Conservation (phyloP, 2,329 filamentous ascomycete species). For the Drechslerella coelobrocha region DNA sequence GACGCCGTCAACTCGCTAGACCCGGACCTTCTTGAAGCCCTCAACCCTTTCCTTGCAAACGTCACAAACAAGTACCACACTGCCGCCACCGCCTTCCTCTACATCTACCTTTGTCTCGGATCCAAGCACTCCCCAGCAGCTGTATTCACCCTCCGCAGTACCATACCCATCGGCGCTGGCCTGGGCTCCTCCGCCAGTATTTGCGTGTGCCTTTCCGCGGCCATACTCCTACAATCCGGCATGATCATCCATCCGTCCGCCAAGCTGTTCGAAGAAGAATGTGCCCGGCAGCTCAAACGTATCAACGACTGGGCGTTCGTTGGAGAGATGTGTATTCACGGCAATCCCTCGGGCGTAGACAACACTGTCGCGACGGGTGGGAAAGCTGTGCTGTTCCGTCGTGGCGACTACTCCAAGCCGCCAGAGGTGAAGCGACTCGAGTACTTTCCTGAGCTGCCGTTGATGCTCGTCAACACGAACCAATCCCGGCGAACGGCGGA, state of each 20-base stretch:
- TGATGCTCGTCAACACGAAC: slow-evolving; percentile 87
- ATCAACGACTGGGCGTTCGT: slow-evolving; percentile 99
- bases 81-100: slow-evolving; percentile 85
- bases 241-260: slow-evolving; percentile 88
- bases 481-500: slow-evolving; percentile 83
- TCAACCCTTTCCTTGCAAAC: slow-evolving; percentile 76
- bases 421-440: slow-evolving; percentile 78
- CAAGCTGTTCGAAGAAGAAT: slow-evolving; percentile 86
- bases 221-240: slow-evolving; percentile 84
- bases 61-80: slow-evolving; percentile 81
- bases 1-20: slow-evolving; percentile 85
- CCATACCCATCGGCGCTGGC: slow-evolving; percentile 89
- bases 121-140: slow-evolving; percentile 79
- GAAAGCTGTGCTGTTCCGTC: slow-evolving; percentile 90
- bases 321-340: slow-evolving; percentile 94
- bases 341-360: slow-evolving; percentile 94
- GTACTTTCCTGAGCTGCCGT: slow-evolving; percentile 88
- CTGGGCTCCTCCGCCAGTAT: slow-evolving; percentile 95
- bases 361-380: slow-evolving; percentile 94
- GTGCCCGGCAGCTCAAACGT: slow-evolving; percentile 86
- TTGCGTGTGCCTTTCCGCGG: slow-evolving; percentile 83
- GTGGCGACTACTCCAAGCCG: slow-evolving; percentile 77
- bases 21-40: slow-evolving; percentile 76
- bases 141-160: slow-evolving; percentile 88
- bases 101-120: slow-evolving; percentile 87